Evolutionary conservation across 1,284 basidiomycete species (phyloP).

Genomic region (Rugosomyces carneus): DNA sequence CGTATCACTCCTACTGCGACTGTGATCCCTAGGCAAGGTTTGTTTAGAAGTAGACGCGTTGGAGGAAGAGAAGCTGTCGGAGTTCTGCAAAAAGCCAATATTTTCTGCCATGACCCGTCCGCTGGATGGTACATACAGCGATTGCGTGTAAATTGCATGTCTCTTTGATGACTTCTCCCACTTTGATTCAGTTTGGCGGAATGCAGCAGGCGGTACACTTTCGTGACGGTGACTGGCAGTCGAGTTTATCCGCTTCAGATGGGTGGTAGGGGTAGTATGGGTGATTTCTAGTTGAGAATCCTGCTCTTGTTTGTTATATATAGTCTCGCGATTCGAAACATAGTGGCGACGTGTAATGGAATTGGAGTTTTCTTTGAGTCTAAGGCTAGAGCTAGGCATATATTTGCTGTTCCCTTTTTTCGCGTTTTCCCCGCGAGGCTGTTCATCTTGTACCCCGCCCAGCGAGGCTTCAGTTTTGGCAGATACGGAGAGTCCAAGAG

Average conservation of each 20-base stretch:
- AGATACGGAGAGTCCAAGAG: neutral
- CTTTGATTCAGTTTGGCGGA: neutral
- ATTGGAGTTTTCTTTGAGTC: neutral
- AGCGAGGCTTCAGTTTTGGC: neutral
- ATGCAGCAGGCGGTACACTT: neutral
- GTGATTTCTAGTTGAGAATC: conserved; percentile 4
- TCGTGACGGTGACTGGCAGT: conserved; percentile 9
- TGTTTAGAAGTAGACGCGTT: conserved; percentile 5
- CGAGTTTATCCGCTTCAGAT: conserved; percentile 22
- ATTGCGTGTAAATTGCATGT: conserved; percentile 31
- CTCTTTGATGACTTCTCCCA: conserved; percentile 24
- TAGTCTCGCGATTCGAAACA: conserved; percentile 14
- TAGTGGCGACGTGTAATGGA: conserved; percentile 8
- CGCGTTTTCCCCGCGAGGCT: neutral
- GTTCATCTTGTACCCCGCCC: too few species aligned
- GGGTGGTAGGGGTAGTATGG: conserved; percentile 15
- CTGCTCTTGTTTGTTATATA: conserved; percentile 6
- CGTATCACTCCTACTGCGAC: neutral
- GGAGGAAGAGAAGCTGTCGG: neutral
- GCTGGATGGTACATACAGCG: conserved; percentile 16
- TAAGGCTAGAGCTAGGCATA: conserved; percentile 3
- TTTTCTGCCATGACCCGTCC: conserved; percentile 2
- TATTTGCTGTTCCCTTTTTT: conserved; percentile 2
- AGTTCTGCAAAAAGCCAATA: neutral
- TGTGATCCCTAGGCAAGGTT: conserved; percentile 2